phyloP scores from a whole-genome alignment of 805 yeast genomes.

The Sugiyamaella lignohabitans region DNA sequence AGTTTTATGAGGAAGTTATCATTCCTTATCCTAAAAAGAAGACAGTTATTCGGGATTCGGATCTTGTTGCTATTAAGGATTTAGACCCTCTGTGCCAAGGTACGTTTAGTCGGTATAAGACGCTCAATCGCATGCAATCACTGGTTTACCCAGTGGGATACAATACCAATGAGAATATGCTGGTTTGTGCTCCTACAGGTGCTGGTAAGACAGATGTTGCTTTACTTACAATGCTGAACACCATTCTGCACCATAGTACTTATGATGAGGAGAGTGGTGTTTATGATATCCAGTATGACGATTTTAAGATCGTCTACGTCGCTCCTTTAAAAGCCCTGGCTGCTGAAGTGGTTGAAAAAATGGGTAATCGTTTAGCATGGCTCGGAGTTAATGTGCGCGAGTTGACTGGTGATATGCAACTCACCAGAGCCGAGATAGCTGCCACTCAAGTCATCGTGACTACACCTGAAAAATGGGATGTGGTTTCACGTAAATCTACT shows the following conservation, averaged over 20 bases:
- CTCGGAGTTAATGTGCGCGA: conserved; percentile 82
- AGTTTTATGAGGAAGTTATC: conserved; percentile 68
- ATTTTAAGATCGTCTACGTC: conserved; percentile 84
- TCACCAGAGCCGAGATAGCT: conserved; percentile 70
- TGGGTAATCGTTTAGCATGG: conserved; percentile 70
- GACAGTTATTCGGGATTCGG: conserved; percentile 24
- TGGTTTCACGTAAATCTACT: conserved; percentile 85
- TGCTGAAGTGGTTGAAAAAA: conserved; percentile 92
- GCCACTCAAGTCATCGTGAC: conserved; percentile 86
- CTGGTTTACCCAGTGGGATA: conserved; percentile 89
- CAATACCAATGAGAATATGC: conserved; percentile 87
- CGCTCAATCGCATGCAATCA: conserved; percentile 83
- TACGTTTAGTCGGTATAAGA: conserved; percentile 71
- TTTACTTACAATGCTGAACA: conserved; percentile 66
- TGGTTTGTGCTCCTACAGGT: conserved; percentile 96
- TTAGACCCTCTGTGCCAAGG: conserved; percentile 76
- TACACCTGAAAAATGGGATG: conserved; percentile 97
- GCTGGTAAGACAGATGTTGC: conserved; percentile 98
- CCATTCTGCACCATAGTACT: conserved; percentile 56
- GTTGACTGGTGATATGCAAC: conserved; percentile 92
- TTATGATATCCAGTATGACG: conserved; percentile 56
- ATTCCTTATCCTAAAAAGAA: conserved; percentile 49
- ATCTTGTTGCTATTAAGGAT: conserved; percentile 51
- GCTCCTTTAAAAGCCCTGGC: conserved; percentile 94
- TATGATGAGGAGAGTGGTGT: conserved; percentile 44